Base-by-base conservation (phyloP, 164 flowering plant genomes). In the Vitis rotundifolia region DNA sequence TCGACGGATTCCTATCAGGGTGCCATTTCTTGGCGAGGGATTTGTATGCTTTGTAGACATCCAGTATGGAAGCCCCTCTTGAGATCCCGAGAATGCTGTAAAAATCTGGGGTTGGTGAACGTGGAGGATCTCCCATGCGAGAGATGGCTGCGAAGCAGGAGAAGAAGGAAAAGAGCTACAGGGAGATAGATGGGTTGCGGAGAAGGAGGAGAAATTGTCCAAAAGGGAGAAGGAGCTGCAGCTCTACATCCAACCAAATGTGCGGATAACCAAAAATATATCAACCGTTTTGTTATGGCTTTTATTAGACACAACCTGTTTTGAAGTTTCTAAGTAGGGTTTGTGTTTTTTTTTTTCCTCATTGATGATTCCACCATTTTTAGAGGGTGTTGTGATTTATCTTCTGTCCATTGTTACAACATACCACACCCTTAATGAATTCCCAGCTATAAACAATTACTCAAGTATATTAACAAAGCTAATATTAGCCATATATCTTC, bases 21-120 rank as follows among this genome's bases (percentile, higher is more conserved):
- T 76, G 76, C 84, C 80, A 80, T 82, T 74, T 86, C 70, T 18
- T 70, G 49, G 73, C 78, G 48, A 85, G 76, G 49, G 77, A 74
- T 74, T 83, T 85, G 75, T 80, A 86, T 2, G 83, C 87, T 64
- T 78, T 83, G 73, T 75, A 51, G 1, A 85, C 59, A 2, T 81
- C 82, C 64, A 66, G 49, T n/a, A 77, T 64, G 58, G 82, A 53
- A 10, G 83, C 77, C 3, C 55, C 47, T 58, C 72, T 85, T 12
- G 86, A 66, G 52, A 82, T 76, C 3, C 81, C 82, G 1, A 86
- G 75, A 28, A 77, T 66, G 71, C 59, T 70, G 77, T 78, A 71
- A 18, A 49, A 68, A 68, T 77, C 76, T 4, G 80, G 6, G 9
- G 79, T 44, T 13, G 78, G 69, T 9, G 84, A 68, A 18, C 75